phyloP scores from a whole-genome alignment of 768 basidiomycete species.

The Amanita pseudoporphyria region DNA sequence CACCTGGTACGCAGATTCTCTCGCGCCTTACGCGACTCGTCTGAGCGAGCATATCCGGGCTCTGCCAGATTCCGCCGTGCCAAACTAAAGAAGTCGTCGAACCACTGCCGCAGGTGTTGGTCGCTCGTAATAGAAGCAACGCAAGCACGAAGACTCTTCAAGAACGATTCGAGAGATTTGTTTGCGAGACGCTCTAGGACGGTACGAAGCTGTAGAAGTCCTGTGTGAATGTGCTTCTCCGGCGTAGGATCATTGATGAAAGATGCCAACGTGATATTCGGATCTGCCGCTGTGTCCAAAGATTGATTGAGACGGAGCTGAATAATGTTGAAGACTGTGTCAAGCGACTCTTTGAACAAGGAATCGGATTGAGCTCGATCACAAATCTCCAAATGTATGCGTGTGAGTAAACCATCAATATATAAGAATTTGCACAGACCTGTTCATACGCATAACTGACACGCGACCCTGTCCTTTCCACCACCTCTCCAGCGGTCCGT shows the following conservation, averaged over 20 bases:
- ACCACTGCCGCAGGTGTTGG: constrained; percentile 40
- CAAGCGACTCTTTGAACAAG: constrained; percentile 45
- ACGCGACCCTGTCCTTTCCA: constrained; percentile 29
- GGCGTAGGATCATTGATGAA: constrained; percentile 55
- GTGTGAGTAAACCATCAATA: background rate
- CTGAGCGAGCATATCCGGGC: constrained; percentile 41
- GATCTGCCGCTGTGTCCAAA: constrained; percentile 37
- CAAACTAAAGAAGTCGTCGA: constrained; percentile 41
- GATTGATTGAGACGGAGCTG: constrained; percentile 48
- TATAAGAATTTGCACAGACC: constrained; percentile 22
- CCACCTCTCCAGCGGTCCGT: constrained; percentile 31
- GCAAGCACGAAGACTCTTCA: constrained; percentile 30
- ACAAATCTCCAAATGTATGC: constrained; percentile 38
- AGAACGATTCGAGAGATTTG: constrained; percentile 41
- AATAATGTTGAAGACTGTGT: constrained; percentile 45
- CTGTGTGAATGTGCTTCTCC: constrained; percentile 50
- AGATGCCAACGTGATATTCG: constrained; percentile 38
- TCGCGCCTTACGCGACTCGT: constrained; percentile 32
- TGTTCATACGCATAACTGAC: constrained; percentile 44
- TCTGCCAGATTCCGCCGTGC: constrained; percentile 37
- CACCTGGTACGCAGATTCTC: constrained; percentile 41
- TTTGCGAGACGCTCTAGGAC: constrained; percentile 44
- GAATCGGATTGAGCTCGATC: constrained; percentile 56
- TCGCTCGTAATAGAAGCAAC: constrained; percentile 44
- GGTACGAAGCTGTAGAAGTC: constrained; percentile 37